phyloP scores from a whole-genome alignment of 768 basidiomycete genomes.

The Trametes cingulata region DNA sequence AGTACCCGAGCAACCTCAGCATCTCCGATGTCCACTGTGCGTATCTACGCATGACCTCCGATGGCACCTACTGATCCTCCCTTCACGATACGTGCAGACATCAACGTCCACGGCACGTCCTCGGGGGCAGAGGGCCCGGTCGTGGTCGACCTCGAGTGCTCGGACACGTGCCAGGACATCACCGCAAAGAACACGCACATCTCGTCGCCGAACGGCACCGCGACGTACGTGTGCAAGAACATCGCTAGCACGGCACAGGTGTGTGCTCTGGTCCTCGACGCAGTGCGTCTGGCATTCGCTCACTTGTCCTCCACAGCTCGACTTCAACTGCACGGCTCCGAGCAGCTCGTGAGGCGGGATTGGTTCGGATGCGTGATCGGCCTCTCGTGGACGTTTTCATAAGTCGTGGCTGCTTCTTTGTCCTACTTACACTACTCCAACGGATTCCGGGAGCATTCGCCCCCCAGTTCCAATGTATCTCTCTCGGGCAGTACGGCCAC shows the following conservation, averaged over 20 bases:
- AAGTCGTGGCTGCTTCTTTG: too few relatives aligned
- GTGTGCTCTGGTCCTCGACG: neutral
- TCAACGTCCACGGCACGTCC: slow-evolving; percentile 45
- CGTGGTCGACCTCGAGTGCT: slow-evolving; percentile 46
- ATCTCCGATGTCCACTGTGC: slow-evolving; percentile 47
- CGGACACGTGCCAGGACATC: slow-evolving; percentile 38
- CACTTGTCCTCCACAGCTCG: slow-evolving; percentile 11
- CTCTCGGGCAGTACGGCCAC: too few relatives aligned
- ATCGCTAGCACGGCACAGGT: slow-evolving; percentile 34
- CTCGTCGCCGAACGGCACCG: slow-evolving; percentile 33
- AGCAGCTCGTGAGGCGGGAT: neutral
- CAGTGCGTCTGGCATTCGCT: neutral
- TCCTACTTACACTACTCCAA: too few relatives aligned
- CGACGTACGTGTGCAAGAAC: slow-evolving; percentile 40
- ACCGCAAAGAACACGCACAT: slow-evolving; percentile 39
- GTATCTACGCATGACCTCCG: slow-evolving; percentile 13
- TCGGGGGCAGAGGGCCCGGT: slow-evolving; percentile 41
- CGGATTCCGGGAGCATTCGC: too few relatives aligned
- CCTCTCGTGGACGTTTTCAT: too few relatives aligned
- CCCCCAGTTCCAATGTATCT: too few relatives aligned
- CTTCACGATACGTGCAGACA: slow-evolving; percentile 27
- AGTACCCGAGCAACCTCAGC: slow-evolving; percentile 38
- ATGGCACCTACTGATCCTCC: neutral
- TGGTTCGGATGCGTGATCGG: too few relatives aligned
- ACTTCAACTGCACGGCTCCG: slow-evolving; percentile 27